Conservation (phyloP, 768 basidiomycete species). For the Serendipita indica region DNA sequence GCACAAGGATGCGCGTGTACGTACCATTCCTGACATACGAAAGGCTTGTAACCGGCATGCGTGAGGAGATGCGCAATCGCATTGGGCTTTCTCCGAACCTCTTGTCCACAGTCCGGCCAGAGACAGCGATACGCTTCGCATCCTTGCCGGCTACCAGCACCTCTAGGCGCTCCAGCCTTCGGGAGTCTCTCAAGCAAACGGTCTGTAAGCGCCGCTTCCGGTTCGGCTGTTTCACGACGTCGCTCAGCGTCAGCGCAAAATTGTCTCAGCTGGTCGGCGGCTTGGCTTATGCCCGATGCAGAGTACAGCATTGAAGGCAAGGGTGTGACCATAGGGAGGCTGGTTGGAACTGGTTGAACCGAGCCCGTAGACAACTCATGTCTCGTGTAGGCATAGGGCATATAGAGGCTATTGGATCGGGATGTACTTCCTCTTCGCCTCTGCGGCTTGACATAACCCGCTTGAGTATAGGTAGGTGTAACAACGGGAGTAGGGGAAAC, state of each 20-base stretch:
- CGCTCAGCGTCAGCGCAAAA: background rate
- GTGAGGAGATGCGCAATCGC: background rate
- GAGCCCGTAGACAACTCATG: too few species aligned
- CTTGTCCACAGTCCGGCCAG: background rate
- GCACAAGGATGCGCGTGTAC: background rate
- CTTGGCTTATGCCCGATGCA: too few species aligned
- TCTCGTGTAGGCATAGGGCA: too few species aligned
- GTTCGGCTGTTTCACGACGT: background rate
- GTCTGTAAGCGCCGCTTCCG: background rate
- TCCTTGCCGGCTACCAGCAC: background rate
- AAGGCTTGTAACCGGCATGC: background rate
- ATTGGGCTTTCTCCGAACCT: background rate
- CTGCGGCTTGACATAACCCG: too few species aligned
- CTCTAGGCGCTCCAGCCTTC: background rate
- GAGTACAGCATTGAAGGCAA: too few species aligned
- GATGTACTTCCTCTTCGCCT: too few species aligned
- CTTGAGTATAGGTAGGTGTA: too few species aligned
- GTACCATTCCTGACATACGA: background rate
- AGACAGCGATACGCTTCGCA: background rate
- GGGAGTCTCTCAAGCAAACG: background rate
- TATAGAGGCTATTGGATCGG: too few species aligned
- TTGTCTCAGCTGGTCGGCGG: too few species aligned
- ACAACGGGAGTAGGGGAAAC: too few species aligned
- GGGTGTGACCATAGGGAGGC: too few species aligned
- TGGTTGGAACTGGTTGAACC: too few species aligned